Conservation (phyloP, 768 basidiomycete genomes). For the Rhizopogon rudus region DNA sequence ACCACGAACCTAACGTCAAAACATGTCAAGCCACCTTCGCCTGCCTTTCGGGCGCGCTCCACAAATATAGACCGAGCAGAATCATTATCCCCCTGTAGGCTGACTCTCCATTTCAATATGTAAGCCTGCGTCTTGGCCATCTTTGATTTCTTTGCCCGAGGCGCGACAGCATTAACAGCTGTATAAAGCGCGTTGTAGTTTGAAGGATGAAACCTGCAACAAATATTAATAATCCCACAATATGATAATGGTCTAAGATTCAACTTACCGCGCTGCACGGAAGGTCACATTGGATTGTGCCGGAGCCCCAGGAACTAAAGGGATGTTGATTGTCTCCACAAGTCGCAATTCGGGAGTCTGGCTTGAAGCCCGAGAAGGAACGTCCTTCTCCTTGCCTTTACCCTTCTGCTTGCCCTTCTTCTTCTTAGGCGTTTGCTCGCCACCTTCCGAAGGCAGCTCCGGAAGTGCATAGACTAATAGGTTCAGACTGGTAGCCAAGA, state of each 20-base stretch:
- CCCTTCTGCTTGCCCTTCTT: conserved; percentile 30
- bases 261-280: conserved; percentile 52
- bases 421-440: conserved; percentile 18
- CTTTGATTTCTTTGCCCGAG: conserved; percentile 53
- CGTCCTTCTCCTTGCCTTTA: conserved; percentile 39
- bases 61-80: conserved; percentile 56
- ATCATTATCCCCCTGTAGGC: conserved; percentile 50
- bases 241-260: background rate
- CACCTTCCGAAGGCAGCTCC: conserved; percentile 6
- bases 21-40: conserved; percentile 77
- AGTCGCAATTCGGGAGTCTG: conserved; percentile 31
- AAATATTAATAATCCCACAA: conserved; percentile 7
- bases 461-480: conserved; percentile 63
- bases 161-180: conserved; percentile 62
- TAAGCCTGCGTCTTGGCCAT: conserved; percentile 54
- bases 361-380: conserved; percentile 19
- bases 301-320: conserved; percentile 40
- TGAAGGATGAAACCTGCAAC: conserved; percentile 50
- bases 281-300: conserved; percentile 45
- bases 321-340: conserved; percentile 49
- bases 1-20: conserved; percentile 76
- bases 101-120: conserved; percentile 68
- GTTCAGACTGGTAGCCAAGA: conserved; percentile 60
- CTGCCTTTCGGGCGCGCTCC: conserved; percentile 64
- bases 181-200: conserved; percentile 57